A percentile compares a stretch with the other conserved stretches of the same genome.
phyloP scores from a whole-genome alignment of 768 basidiomycete genomes.

The Sarcodon sp. region DNA sequence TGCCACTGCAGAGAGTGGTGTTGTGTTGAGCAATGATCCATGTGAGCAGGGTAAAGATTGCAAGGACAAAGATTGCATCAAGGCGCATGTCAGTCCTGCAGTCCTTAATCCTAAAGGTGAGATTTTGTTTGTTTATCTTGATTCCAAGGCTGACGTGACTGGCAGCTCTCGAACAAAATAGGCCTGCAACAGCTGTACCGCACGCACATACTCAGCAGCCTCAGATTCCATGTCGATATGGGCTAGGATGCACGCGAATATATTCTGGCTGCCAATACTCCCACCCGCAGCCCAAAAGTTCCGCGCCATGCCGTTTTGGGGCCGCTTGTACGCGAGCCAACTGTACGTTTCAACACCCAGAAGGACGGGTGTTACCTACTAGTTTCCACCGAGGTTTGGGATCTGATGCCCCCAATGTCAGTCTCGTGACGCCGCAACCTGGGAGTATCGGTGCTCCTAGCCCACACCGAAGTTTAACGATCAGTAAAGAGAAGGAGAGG shows the following conservation, averaged over 20 bases:
- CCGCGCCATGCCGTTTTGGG: constrained; percentile 65
- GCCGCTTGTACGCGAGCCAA: constrained; percentile 65
- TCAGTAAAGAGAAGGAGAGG: constrained; percentile 40
- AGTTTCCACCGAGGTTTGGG: constrained; percentile 73
- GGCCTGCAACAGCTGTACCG: constrained; percentile 25
- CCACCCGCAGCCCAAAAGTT: constrained; percentile 22
- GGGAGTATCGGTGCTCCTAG: constrained; percentile 55
- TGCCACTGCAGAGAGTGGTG: constrained; percentile 86
- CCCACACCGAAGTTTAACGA: constrained; percentile 57
- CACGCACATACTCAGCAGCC: constrained; percentile 9
- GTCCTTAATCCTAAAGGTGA: constrained; percentile 54
- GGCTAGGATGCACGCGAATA: constrained; percentile 72
- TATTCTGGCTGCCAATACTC: constrained; percentile 45
- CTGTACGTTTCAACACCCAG: constrained; percentile 76
- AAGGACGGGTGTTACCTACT: constrained; percentile 68
- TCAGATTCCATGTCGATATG: constrained; percentile 62
- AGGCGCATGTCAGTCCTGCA: constrained; percentile 85
- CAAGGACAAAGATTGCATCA: constrained; percentile 88
- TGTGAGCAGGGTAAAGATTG: constrained; percentile 86
- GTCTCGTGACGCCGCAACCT: constrained; percentile 45
- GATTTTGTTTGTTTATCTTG: constrained; percentile 9
- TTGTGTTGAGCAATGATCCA: constrained; percentile 88
- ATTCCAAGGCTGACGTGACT: not conserved
- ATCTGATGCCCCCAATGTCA: constrained; percentile 46
- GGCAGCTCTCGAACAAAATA: constrained; percentile 15